These are phyloP conservation scores for Pseudoturritis turrita DNA, from an alignment of 345 rosid genomes.

Conservation along the genomic window DNA sequence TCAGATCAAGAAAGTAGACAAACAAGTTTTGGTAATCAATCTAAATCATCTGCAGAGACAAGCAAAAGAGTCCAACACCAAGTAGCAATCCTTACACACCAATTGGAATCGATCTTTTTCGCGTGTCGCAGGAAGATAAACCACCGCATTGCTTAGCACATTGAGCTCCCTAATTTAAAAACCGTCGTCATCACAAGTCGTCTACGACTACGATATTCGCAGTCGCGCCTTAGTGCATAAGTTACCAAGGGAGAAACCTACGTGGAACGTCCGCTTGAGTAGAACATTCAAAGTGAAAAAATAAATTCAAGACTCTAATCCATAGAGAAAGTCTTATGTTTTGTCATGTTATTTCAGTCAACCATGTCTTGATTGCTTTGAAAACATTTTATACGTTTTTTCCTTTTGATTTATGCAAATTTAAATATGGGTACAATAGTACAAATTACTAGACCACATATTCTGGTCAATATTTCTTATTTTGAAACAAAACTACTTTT, in stretches of 20 bases:
- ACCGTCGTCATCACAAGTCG: too few relatives aligned
- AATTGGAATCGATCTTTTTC: conserved; percentile 68
- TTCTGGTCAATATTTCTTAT: not conserved
- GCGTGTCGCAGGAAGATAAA: too few relatives aligned
- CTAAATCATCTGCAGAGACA: conserved; percentile 50
- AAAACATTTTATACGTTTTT: not conserved
- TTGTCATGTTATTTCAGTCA: not conserved
- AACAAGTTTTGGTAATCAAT: not conserved
- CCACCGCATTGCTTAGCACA: too few relatives aligned
- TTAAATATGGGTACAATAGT: too few relatives aligned
- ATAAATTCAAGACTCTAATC: not conserved
- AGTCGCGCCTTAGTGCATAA: not conserved
- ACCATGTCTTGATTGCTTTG: not conserved
- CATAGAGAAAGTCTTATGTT: not conserved
- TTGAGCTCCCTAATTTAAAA: too few relatives aligned
- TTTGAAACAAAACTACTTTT: not conserved
- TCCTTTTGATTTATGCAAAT: too few relatives aligned
- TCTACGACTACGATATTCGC: too few relatives aligned
- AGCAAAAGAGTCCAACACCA: conserved; percentile 62
- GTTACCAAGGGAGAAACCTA: not conserved
- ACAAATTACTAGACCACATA: too few relatives aligned
- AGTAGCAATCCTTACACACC: conserved; percentile 55
- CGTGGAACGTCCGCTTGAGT: conserved; percentile 4
- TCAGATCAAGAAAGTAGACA: conserved; percentile 8
- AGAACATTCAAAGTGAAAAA: conserved; percentile 9